phyloP scores from a whole-genome alignment of 202 grass and related monocot genomes.

The Setaria italica region DNA sequence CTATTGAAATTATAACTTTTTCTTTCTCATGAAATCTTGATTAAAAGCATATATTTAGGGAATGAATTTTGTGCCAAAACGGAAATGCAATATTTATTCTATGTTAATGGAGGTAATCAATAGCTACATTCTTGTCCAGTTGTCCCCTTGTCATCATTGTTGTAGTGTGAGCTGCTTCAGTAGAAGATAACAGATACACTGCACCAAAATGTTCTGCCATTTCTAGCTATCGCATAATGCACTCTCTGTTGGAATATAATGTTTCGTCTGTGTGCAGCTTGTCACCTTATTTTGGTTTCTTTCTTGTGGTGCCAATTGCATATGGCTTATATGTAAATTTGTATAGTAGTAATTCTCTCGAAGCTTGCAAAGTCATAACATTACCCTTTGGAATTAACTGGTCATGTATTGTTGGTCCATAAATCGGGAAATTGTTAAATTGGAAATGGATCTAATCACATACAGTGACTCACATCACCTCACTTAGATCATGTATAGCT shows the following conservation, averaged over 20 bases:
- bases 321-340: neutral
- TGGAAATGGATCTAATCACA: neutral
- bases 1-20: neutral
- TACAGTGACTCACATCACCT: neutral
- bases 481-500: neutral
- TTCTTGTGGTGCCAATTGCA: neutral
- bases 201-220: neutral
- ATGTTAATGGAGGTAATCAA: neutral
- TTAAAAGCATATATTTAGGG: neutral
- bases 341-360: neutral
- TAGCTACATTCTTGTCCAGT: neutral
- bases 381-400: neutral
- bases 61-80: neutral
- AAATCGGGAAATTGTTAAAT: neutral
- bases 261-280: neutral
- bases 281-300: constrained; percentile 10
- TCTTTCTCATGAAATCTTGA: neutral
- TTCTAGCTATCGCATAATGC: neutral
- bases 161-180: neutral
- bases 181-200: neutral
- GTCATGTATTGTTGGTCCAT: neutral
- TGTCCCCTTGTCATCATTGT: neutral
- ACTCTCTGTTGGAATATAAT: neutral
- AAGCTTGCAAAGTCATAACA: neutral
- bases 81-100: neutral